phyloP scores from a whole-genome alignment of 2,329 filamentous ascomycete species.

The Apiospora marii region DNA sequence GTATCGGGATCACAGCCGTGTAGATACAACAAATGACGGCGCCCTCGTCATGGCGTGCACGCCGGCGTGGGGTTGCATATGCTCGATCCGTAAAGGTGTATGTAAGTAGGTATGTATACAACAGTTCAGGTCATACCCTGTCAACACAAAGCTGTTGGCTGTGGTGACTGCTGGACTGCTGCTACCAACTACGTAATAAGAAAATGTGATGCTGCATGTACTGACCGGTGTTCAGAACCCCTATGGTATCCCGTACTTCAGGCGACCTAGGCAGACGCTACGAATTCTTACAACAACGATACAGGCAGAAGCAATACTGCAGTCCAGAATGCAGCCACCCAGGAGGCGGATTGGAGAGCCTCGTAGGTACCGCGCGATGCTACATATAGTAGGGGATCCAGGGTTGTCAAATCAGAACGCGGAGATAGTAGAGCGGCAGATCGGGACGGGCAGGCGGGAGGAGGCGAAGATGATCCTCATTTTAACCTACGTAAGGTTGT shows the following conservation, averaged over 20 bases:
- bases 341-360: background rate
- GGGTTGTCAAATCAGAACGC: background rate
- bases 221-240: too few relatives aligned
- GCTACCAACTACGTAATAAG: background rate
- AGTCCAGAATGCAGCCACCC: too few relatives aligned
- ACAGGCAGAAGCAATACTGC: too few relatives aligned
- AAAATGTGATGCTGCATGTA: too few relatives aligned
- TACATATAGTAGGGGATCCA: background rate
- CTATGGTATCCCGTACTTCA: background rate
- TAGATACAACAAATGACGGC: conserved; percentile 2
- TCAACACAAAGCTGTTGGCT: background rate
- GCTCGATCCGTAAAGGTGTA: background rate
- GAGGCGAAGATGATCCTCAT: background rate
- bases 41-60: background rate
- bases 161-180: background rate
- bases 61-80: background rate
- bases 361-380: background rate
- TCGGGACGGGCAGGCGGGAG: background rate
- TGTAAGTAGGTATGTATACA: background rate
- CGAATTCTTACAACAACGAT: too few relatives aligned
- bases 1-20: background rate
- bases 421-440: background rate
- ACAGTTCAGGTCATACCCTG: background rate
- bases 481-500: background rate
- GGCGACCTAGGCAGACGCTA: too few relatives aligned